These are phyloP conservation scores for Pachysandra terminalis DNA, from an alignment of 164 flowering plant species.

Conservation along the genomic window DNA sequence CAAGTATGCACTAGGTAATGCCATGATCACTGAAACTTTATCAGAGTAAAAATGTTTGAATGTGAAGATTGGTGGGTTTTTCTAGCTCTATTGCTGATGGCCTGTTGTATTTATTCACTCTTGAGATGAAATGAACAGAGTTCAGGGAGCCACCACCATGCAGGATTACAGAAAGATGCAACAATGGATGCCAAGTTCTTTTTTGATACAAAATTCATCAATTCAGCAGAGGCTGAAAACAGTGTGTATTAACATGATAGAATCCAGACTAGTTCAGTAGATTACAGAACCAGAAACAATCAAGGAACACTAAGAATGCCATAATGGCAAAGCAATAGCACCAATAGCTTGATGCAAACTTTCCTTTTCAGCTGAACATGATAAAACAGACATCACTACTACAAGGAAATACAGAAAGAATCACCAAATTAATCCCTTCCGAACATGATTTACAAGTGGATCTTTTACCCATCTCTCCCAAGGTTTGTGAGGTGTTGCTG, in stretches of 20 bases:
- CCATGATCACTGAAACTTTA: no score
- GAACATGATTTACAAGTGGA: no score
- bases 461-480: constrained; percentile 4
- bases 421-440: background rate
- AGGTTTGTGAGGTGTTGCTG: constrained; percentile 31
- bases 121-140: no score
- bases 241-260: background rate
- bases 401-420: background rate
- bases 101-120: no score
- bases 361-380: background rate
- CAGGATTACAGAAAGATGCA: no score
- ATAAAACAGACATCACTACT: background rate
- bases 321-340: background rate
- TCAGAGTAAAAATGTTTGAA: no score
- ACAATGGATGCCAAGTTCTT: no score
- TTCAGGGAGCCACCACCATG: no score
- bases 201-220: no score
- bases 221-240: background rate
- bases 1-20: no score
- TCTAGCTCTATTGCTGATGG: no score
- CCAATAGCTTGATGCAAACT: background rate
- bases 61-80: no score
- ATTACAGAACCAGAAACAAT: background rate
- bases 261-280: background rate
- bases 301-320: background rate